Evolutionary conservation across 2,329 filamentous ascomycete genomes (phyloP), one percentile per base, ranked within the genome.

Genomic region (Trichocomaceae sp.): DNA sequence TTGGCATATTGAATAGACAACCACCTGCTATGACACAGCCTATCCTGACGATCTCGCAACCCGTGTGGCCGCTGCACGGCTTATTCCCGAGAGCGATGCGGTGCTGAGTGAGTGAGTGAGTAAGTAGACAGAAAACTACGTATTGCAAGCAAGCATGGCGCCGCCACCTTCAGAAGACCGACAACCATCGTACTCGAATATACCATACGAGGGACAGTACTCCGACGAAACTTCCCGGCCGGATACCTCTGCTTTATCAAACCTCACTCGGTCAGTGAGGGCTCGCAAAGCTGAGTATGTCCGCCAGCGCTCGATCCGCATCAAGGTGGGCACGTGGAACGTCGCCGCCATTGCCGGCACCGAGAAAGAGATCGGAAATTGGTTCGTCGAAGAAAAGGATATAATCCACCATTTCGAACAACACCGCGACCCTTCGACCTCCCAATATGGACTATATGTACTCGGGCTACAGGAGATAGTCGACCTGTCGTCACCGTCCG

Each of bases 291-390:
- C 81, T 48, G 91, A 97, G 69, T 99, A 91, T 69, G 86, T 87
- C 23, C 82, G 84, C 37, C 82, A 84, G 44, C 85, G 85, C 67
- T 81, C 81, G 50, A 83, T 96, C 62, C 85, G 85, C 60, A 82
- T 99, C 70, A 96, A 96, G 72, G 80, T 99, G 50, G 93, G 92
- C 42, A 87, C 88, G 0, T 99, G 93, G 93, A 99, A 99, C 71
- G 89, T 96, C 15, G 93, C 90, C 3, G 85, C 86, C 1, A 85
- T 87, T 60, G 83, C 88, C 12, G 90, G 88, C 22, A 90, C 90
- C 0, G 90, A 96, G 69, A 88, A 89, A 61, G 93, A 97, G 66
- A 75, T 99, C 5, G 87, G 83, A 7, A 83, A 82, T 31, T 99
- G 93, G 93, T 96, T 99, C 68, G 80, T 95, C 7, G 78, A 84